Percentiles rank a stretch among this genome's conserved stretches.
These are phyloP conservation scores for Nicotiana rustica DNA, from an alignment of 305 asterid species.

Conservation along the genomic window DNA sequence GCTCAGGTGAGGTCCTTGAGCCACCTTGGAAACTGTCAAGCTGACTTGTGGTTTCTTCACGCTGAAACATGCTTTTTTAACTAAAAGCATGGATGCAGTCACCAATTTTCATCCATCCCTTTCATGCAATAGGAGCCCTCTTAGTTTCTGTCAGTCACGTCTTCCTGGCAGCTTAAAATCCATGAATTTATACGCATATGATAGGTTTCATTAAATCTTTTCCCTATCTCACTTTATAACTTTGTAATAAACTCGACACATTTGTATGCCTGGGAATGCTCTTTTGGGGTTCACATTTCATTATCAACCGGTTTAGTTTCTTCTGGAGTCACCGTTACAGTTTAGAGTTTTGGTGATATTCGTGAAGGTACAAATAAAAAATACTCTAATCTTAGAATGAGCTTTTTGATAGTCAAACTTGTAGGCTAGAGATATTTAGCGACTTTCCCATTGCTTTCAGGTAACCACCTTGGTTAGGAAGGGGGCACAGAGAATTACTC, in stretches of 20 bases:
- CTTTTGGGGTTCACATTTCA: constrained; percentile 32
- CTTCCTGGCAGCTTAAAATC: neutral
- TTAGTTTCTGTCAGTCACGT: constrained; percentile 11
- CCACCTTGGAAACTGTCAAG: constrained; percentile 30
- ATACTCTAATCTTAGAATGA: neutral
- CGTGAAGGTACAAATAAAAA: constrained; percentile 1
- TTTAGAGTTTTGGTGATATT: constrained; percentile 28
- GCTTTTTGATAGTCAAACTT: constrained; percentile 27
- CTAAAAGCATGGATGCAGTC: constrained; percentile 3
- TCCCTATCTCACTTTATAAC: constrained; percentile 19
- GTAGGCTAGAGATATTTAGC: constrained; percentile 25
- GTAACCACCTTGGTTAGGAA: constrained; percentile 96
- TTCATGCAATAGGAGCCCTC: neutral
- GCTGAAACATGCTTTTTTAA: neutral
- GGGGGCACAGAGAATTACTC: constrained; percentile 94
- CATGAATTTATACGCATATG: neutral
- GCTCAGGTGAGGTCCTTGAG: constrained; percentile 79
- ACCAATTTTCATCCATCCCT: neutral
- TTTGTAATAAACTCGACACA: neutral
- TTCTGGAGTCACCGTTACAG: constrained; percentile 7
- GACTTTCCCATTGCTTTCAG: constrained; percentile 53
- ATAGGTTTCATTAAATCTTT: constrained; percentile 6
- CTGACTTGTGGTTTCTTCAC: constrained; percentile 23
- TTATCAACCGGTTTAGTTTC: constrained; percentile 10
- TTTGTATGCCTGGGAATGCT: constrained; percentile 17